Evolutionary conservation across 371 early-diverging fungal genomes (phyloP).

Genomic region (Cokeromyces recurvatus): DNA sequence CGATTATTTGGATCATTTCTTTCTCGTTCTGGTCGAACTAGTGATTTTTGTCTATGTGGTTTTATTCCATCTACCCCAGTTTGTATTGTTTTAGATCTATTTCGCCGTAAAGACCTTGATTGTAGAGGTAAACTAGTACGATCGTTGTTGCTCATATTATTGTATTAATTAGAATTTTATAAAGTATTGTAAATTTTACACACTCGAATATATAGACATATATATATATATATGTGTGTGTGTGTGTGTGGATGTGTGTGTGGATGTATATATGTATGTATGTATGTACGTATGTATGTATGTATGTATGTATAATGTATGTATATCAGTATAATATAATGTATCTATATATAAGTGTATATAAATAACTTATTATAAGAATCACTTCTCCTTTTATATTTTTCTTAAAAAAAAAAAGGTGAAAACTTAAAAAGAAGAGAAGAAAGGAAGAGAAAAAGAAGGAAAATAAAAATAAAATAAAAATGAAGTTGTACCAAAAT

Average conservation of each 20-base stretch:
- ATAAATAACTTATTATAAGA: too few species aligned
- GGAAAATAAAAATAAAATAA: slow-evolving; percentile 1
- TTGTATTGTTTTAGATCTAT: slow-evolving; percentile 13
- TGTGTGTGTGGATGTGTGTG: too few species aligned
- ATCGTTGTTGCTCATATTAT: background rate
- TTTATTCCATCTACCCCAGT: background rate
- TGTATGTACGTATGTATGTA: too few species aligned
- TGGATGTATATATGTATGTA: too few species aligned
- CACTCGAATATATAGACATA: too few species aligned
- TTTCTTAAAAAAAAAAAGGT: too few species aligned
- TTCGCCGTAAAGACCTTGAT: slow-evolving; percentile 12
- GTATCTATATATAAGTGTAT: too few species aligned
- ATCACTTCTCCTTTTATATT: too few species aligned
- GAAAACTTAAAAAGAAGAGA: background rate
- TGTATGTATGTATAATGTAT: too few species aligned
- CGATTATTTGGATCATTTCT: slow-evolving; percentile 51
- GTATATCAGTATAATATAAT: too few species aligned
- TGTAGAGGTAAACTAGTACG: background rate
- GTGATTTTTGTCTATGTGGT: slow-evolving; percentile 51
- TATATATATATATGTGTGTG: too few species aligned
- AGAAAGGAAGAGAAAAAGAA: background rate
- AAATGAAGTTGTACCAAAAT: slow-evolving; percentile 9
- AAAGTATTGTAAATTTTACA: too few species aligned
- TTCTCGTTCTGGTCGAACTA: slow-evolving; percentile 68
- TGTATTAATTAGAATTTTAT: background rate